Conservation (phyloP, 305 asterid species). For the Fraxinus xanthoxyloides region DNA sequence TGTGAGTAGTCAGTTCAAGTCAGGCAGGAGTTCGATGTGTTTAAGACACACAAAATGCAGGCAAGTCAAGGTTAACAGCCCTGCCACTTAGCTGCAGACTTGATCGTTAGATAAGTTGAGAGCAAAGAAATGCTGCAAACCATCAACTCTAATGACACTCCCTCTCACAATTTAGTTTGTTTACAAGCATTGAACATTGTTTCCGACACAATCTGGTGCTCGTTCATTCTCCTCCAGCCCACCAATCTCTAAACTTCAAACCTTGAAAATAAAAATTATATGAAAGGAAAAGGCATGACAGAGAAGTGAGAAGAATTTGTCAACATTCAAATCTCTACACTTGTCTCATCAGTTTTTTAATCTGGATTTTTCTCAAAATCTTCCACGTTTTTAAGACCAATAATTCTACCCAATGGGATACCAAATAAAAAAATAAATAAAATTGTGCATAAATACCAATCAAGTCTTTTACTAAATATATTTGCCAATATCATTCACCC, state of each 20-base stretch:
- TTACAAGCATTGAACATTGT: not conserved
- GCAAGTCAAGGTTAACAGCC: not conserved
- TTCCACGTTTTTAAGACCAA: not conserved
- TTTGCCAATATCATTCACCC: not conserved
- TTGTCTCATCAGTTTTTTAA: not conserved
- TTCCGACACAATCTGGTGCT: not conserved
- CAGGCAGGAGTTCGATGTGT: not conserved
- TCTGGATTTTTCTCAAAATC: not conserved
- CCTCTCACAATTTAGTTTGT: not conserved
- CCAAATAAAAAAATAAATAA: not conserved
- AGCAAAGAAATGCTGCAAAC: not conserved
- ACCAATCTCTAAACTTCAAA: not conserved
- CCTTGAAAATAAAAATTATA: not conserved
- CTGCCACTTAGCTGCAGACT: not conserved
- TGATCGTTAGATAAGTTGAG: not conserved
- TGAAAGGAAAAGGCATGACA: not conserved
- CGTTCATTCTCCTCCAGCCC: not conserved
- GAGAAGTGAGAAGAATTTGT: not conserved
- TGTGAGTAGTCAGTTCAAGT: not conserved
- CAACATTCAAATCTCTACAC: not conserved
- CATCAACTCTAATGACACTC: not conserved
- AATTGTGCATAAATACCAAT: not conserved
- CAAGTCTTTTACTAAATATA: not conserved
- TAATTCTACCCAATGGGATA: not conserved
- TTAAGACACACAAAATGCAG: not conserved